Conservation (phyloP, 129 eudicot species). For the Logfia minima region DNA sequence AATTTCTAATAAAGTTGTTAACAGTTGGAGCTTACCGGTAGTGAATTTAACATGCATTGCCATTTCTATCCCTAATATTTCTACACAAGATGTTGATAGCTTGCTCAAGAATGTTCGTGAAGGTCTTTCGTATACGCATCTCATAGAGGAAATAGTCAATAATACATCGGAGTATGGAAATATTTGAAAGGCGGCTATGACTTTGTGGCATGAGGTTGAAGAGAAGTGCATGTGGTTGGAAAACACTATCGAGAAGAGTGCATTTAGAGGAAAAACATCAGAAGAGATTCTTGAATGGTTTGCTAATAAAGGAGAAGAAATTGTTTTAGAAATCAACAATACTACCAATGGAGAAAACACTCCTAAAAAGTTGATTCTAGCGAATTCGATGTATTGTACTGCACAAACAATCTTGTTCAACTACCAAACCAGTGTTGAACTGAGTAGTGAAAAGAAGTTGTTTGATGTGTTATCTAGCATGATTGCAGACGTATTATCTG, state of each 20-base stretch:
- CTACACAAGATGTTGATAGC: background rate
- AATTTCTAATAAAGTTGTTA: background rate
- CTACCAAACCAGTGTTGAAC: background rate
- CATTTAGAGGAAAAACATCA: background rate
- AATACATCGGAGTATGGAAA: background rate
- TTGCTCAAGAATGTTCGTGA: slow-evolving; percentile 1
- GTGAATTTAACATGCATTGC: slow-evolving; percentile 2
- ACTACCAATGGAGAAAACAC: background rate
- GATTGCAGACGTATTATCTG: slow-evolving; percentile 2
- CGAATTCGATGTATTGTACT: background rate
- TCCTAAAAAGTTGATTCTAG: slow-evolving; percentile 3
- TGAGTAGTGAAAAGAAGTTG: background rate
- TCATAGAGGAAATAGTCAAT: slow-evolving; percentile 7
- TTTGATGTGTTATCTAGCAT: background rate
- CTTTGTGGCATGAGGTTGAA: background rate
- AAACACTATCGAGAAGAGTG: background rate
- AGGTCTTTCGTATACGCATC: background rate
- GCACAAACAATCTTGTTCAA: background rate
- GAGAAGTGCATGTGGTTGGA: background rate
- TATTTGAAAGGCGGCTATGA: slow-evolving; percentile 3
- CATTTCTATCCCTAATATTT: background rate
- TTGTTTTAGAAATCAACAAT: background rate
- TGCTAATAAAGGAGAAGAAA: slow-evolving; percentile 6
- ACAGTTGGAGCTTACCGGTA: slow-evolving; percentile 14
- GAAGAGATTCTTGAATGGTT: slow-evolving; percentile 10